Evolutionary conservation across 2,329 filamentous ascomycete genomes (phyloP).

Genomic region (Fusarium globosum): DNA sequence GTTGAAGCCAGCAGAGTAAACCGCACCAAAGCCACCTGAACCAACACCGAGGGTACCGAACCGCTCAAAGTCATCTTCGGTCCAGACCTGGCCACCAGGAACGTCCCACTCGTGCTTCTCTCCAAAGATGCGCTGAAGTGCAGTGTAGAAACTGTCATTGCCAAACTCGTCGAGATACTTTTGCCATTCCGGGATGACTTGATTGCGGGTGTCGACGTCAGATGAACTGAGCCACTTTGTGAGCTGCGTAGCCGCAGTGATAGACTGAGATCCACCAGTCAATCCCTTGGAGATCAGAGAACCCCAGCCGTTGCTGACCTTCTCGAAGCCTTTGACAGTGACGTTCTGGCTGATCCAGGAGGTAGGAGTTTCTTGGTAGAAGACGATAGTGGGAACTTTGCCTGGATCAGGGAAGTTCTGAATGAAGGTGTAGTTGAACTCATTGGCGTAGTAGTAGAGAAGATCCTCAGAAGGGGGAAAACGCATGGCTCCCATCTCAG

Average conservation of each 20-base stretch:
- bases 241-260: not conserved
- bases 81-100: not conserved
- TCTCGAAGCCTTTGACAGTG: not conserved
- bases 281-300: not conserved
- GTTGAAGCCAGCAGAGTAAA: not conserved
- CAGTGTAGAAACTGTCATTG: not conserved
- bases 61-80: not conserved
- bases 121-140: not conserved
- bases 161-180: not conserved
- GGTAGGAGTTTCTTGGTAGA: not conserved
- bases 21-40: not conserved
- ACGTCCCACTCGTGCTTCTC: not conserved
- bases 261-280: not conserved
- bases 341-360: not conserved
- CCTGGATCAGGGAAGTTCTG: not conserved
- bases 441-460: not conserved
- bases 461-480: not conserved
- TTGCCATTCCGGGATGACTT: not conserved
- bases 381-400: not conserved
- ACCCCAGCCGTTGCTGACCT: not conserved
- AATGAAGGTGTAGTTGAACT: not conserved
- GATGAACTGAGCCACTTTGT: not conserved
- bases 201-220: not conserved
- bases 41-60: not conserved
- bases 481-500: not conserved